Conservation (phyloP, 83 land plant species). For the Thuja plicata region DNA sequence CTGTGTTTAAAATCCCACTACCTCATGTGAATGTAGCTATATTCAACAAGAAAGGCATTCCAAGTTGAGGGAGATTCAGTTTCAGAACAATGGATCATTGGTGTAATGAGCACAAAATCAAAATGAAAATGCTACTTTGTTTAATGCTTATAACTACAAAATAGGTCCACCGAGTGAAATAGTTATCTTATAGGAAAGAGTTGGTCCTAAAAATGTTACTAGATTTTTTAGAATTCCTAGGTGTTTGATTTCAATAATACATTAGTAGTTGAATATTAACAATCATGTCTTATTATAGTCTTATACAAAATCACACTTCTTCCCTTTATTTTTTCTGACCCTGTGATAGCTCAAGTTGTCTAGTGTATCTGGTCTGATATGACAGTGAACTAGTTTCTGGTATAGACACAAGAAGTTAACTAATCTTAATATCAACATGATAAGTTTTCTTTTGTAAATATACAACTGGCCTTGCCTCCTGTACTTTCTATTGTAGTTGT, state of each 20-base stretch:
- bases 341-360: too few relatives aligned
- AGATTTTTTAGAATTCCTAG: background rate
- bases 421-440: too few relatives aligned
- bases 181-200: background rate
- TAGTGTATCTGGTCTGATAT: too few relatives aligned
- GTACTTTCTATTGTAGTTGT: too few relatives aligned
- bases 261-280: background rate
- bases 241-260: slow-evolving; percentile 5
- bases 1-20: background rate
- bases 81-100: background rate
- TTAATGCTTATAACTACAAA: background rate
- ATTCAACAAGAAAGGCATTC: background rate
- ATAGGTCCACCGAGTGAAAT: background rate
- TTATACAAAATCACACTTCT: background rate
- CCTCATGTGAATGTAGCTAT: background rate
- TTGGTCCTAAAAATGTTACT: too few relatives aligned
- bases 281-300: background rate
- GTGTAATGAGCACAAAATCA: too few relatives aligned
- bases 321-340: too few relatives aligned
- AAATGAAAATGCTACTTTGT: too few relatives aligned
- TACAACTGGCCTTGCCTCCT: too few relatives aligned
- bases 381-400: too few relatives aligned
- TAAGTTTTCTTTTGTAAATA: too few relatives aligned
- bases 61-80: background rate
- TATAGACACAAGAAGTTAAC: too few relatives aligned